Percentiles rank a stretch among this genome's conserved stretches.
Conservation (phyloP, 257 asterid species). For the Echium plantagineum region DNA sequence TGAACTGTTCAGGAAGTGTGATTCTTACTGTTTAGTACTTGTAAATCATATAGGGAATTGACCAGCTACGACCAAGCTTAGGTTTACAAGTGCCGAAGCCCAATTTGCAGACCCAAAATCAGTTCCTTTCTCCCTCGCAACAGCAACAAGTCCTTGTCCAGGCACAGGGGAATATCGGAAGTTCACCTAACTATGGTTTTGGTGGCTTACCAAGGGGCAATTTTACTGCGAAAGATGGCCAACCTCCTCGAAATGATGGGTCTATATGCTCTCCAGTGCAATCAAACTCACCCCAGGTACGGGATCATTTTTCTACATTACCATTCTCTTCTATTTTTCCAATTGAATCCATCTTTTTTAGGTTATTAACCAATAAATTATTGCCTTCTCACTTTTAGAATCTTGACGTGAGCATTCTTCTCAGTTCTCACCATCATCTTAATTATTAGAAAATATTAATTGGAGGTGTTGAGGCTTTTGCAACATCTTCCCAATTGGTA, state of each 20-base stretch:
- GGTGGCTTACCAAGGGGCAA: constrained; percentile 88
- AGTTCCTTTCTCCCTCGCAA: constrained; percentile 77
- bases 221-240: constrained; percentile 78
- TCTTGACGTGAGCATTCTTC: too few species aligned
- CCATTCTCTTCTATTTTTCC: constrained; percentile 1
- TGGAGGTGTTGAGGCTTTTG: too few species aligned
- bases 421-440: too few species aligned
- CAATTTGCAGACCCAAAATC: constrained; percentile 66
- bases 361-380: not conserved
- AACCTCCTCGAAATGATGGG: constrained; percentile 86
- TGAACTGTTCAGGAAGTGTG: not conserved
- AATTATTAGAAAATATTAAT: too few species aligned
- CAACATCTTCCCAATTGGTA: too few species aligned
- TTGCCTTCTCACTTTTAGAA: not conserved
- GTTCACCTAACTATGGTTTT: constrained; percentile 62
- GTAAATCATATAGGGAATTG: constrained; percentile 57
- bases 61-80: constrained; percentile 74
- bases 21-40: not conserved
- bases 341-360: constrained; percentile 8
- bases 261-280: constrained; percentile 92
- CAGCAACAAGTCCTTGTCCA: constrained; percentile 93
- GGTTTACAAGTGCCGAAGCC: constrained; percentile 95
- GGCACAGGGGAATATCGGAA: constrained; percentile 80
- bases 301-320: constrained; percentile 5
- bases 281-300: constrained; percentile 90